These are phyloP conservation scores for Fusarium zealandicum DNA, from an alignment of 2,329 filamentous ascomycete genomes.

Conservation along the genomic window DNA sequence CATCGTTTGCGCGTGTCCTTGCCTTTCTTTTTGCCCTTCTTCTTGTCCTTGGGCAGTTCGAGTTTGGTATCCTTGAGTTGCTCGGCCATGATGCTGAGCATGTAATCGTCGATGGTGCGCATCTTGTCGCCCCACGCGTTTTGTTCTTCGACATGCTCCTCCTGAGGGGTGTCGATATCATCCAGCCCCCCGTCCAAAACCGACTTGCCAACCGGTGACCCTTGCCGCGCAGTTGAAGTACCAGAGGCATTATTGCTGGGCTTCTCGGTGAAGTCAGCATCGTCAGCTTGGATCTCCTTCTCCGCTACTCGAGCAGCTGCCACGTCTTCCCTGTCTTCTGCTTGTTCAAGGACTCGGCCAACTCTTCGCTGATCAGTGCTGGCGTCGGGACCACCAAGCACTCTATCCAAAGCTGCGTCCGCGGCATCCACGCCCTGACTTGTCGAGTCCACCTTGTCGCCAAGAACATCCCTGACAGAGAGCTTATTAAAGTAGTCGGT, in stretches of 20 bases:
- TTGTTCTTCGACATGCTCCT: slow-evolving; percentile 54
- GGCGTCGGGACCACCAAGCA: slow-evolving; percentile 72
- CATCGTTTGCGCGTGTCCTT: slow-evolving; percentile 62
- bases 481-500: slow-evolving; percentile 93
- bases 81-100: slow-evolving; percentile 73
- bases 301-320: slow-evolving; percentile 86
- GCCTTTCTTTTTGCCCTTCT: slow-evolving; percentile 66
- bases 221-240: slow-evolving; percentile 58
- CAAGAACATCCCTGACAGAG: slow-evolving; percentile 73
- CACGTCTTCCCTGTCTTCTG: slow-evolving; percentile 92
- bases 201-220: slow-evolving; percentile 56
- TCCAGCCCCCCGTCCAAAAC: slow-evolving; percentile 44
- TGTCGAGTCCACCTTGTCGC: slow-evolving; percentile 60
- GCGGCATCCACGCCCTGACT: slow-evolving; percentile 70
- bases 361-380: slow-evolving; percentile 68
- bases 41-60: slow-evolving; percentile 70
- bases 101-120: slow-evolving; percentile 75
- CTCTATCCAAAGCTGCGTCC: slow-evolving; percentile 83
- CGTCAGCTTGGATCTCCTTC: slow-evolving; percentile 86
- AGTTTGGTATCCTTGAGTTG: slow-evolving; percentile 65
- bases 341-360: slow-evolving; percentile 80
- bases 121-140: slow-evolving; percentile 67
- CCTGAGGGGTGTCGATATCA: slow-evolving; percentile 45
- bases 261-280: slow-evolving; percentile 82
- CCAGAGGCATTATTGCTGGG: slow-evolving; percentile 55